Evolutionary conservation across 768 basidiomycete species (phyloP).

Genomic region (Rhodotorula diobovata): DNA sequence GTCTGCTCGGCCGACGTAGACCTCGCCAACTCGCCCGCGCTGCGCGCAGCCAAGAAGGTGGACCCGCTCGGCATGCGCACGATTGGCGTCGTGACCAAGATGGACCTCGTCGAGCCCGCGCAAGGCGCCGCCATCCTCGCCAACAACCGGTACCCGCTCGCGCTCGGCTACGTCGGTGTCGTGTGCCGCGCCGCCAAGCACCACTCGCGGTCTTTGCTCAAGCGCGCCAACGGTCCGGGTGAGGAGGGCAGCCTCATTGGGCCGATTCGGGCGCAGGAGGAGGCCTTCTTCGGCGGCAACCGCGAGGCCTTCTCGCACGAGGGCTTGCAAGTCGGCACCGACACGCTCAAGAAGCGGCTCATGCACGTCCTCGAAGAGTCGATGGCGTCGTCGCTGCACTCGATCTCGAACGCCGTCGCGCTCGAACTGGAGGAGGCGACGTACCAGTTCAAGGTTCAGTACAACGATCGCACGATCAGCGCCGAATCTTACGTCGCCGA

Average conservation of each 20-base stretch:
- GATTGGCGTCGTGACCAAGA: slow-evolving; percentile 97
- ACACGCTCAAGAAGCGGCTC: slow-evolving; percentile 77
- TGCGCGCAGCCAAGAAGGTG: slow-evolving; percentile 85
- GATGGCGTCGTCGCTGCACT: slow-evolving; percentile 92
- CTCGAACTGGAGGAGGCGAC: slow-evolving; percentile 93
- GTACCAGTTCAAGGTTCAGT: slow-evolving; percentile 99
- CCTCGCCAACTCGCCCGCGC: slow-evolving; percentile 92
- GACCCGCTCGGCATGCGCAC: slow-evolving; percentile 93
- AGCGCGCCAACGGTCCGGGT: slow-evolving; percentile 27
- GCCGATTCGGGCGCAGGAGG: slow-evolving; percentile 56
- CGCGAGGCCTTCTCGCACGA: slow-evolving; percentile 39
- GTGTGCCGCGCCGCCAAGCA: slow-evolving; percentile 65
- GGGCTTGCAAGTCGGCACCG: slow-evolving; percentile 78
- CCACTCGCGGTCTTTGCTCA: slow-evolving; percentile 3
- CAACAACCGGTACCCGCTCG: slow-evolving; percentile 92
- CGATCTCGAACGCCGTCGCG: slow-evolving; percentile 94
- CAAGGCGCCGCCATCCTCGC: slow-evolving; percentile 73
- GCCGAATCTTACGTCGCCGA: slow-evolving; percentile 98
- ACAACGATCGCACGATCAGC: slow-evolving; percentile 89
- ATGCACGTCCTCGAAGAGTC: slow-evolving; percentile 98
- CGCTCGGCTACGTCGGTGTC: slow-evolving; percentile 94
- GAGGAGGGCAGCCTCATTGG: slow-evolving; percentile 46
- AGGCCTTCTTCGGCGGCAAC: slow-evolving; percentile 52
- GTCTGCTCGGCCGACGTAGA: slow-evolving; percentile 98
- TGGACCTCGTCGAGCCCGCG: slow-evolving; percentile 89